A percentile compares a stretch with the other conserved stretches of the same genome.
phyloP scores from a whole-genome alignment of 208 protist genomes.

The Leishmania aethiopica region DNA sequence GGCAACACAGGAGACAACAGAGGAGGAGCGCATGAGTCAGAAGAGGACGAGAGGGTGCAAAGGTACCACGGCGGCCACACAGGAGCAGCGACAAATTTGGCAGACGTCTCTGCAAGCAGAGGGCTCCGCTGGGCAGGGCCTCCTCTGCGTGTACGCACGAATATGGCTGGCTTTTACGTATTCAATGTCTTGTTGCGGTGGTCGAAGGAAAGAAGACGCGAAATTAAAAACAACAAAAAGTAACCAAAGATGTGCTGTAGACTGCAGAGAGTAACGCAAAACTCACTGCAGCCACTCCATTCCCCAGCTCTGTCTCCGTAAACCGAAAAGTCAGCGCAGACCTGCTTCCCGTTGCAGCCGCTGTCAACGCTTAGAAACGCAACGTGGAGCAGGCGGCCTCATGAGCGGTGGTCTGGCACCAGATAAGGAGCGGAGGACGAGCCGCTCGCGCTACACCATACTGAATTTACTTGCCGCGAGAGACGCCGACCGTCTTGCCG shows the following conservation, averaged over 20 bases:
- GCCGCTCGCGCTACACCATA: not conserved
- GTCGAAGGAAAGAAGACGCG: not conserved
- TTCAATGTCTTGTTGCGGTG: not conserved
- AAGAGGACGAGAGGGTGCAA: not conserved
- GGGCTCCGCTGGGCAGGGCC: not conserved
- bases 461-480: constrained; percentile 67
- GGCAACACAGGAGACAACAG: not conserved
- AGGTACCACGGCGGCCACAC: not conserved
- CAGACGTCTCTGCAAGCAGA: not conserved
- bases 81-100: not conserved
- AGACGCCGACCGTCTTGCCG: constrained; percentile 92
- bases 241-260: not conserved
- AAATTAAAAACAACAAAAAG: not conserved
- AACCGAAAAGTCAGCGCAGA: too few species aligned
- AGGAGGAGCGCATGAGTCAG: not conserved
- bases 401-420: not conserved
- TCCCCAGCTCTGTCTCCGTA: not conserved
- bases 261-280: not conserved
- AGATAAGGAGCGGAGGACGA: not conserved
- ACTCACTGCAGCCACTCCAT: not conserved
- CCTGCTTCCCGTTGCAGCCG: not conserved
- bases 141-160: not conserved
- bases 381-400: not conserved
- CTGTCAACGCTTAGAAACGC: not conserved
- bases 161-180: not conserved